A percentile compares a stretch with the other conserved stretches of the same genome.
Conservation (phyloP, 495 filamentous ascomycete species). For the Neurospora sp. region DNA sequence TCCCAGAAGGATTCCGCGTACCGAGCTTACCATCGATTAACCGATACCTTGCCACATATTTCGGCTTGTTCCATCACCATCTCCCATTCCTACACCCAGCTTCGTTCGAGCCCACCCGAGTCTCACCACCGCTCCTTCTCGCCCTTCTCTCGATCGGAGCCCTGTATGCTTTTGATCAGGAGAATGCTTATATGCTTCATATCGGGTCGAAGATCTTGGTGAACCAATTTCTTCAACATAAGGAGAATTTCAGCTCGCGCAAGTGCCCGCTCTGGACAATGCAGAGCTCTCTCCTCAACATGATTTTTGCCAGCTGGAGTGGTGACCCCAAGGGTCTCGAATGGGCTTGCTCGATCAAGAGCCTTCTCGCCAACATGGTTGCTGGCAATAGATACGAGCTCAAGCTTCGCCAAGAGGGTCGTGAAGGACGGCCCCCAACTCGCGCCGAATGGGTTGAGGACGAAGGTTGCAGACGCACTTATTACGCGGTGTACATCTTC, state of each 20-base stretch:
- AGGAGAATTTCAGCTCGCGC: constrained; percentile 96
- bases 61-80: constrained; percentile 93
- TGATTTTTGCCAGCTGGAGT: constrained; percentile 99
- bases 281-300: constrained; percentile 92
- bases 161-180: constrained; percentile 92
- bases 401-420: constrained; percentile 80
- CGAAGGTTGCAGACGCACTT: constrained; percentile 91
- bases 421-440: constrained; percentile 64
- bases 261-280: constrained; percentile 98
- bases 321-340: constrained; percentile 95
- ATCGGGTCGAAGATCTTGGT: constrained; percentile 94
- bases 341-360: constrained; percentile 98
- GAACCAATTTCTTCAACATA: constrained; percentile 93
- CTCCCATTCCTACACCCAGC: constrained; percentile 92
- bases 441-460: constrained; percentile 95
- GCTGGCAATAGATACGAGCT: constrained; percentile 94
- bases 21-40: constrained; percentile 71
- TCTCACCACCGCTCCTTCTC: constrained; percentile 72
- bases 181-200: constrained; percentile 91
- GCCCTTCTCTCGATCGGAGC: constrained; percentile 94
- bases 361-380: constrained; percentile 95
- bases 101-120: constrained; percentile 71
- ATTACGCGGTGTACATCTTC: constrained; percentile 99
- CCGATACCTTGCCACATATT: constrained; percentile 88
- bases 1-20: constrained; percentile 81